Evolutionary conservation across 768 basidiomycete species (phyloP), one percentile per base, ranked within the genome.

Genomic region (Boletus coccyginus): DNA sequence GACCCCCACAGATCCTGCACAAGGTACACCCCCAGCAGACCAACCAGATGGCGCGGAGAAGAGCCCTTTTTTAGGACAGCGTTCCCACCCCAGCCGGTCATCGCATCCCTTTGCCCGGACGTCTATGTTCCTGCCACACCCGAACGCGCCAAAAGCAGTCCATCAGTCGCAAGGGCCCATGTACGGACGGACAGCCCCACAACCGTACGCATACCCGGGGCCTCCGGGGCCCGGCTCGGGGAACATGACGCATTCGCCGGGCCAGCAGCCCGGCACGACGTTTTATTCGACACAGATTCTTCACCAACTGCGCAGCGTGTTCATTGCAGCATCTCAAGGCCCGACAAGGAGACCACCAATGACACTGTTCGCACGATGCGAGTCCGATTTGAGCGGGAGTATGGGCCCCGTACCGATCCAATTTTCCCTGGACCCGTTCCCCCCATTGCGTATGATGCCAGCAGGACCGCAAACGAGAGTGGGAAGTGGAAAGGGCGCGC

Each of bases 351-450:
- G 61, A 35, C 62, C 60, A 1, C 63, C 60, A 12, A 51, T 65
- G 27, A 90, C 89, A 13, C 78, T 91, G 7, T 89, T 87, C 57
- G 88, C 80, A 0, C 70, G 78, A 19, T 83, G 77, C 21, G 77
- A 80, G 24, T 62, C 62, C 14, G 88, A 90, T 53, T 63, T 91
- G 41, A 62, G 61, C 21, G 64, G 52, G 31, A 73, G 86, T 14
- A 65, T 71, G 29, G 81, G 81, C 0, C 87, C 88, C 2, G 83
- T 90, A 0, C 83, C 81, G 0, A 83, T 90, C 43, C 59, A 75
- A 9, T 90, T 85, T 65, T 78, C 78, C 38, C 54, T 81, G 7
- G 84, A 87, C 36, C 85, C 84, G 21, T 71, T 73, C 0, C 75
- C 74, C 11, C 53, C 61, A 6, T 46, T 61, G 52, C 62, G 73